phyloP scores from a whole-genome alignment of 192 early-diverging fungal genomes.

The Pilaira anomala region DNA sequence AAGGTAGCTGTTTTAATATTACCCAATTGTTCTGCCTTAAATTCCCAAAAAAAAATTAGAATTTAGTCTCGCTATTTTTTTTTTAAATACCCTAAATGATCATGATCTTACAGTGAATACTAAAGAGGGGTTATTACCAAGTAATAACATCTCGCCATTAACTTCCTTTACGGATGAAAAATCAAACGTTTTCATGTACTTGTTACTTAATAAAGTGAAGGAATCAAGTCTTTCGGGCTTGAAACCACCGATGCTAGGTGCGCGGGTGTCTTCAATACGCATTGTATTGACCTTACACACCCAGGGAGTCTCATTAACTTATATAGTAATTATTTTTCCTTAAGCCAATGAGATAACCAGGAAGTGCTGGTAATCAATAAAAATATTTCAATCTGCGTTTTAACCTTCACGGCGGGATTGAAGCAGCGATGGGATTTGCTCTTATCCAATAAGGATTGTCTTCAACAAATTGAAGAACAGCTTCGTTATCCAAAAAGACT shows the following conservation, averaged over 20 bases:
- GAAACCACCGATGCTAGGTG: slow-evolving; percentile 13
- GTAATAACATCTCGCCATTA: slow-evolving; percentile 13
- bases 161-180: slow-evolving; percentile 17
- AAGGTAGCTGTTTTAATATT: slow-evolving; percentile 54
- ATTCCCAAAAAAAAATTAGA: slow-evolving; percentile 29
- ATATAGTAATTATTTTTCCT: too few species aligned
- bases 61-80: too few species aligned
- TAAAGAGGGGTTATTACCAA: not conserved
- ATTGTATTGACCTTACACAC: slow-evolving; percentile 16
- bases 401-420: too few species aligned
- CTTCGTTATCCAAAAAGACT: too few species aligned
- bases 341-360: too few species aligned
- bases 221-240: not conserved
- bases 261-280: slow-evolving; percentile 28
- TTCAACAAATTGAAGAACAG: too few species aligned
- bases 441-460: too few species aligned
- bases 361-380: too few species aligned
- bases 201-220: slow-evolving; percentile 28
- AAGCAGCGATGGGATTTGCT: too few species aligned
- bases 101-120: not conserved
- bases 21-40: slow-evolving; percentile 42
- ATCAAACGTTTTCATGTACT: slow-evolving; percentile 30
- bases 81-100: not conserved
- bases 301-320: too few species aligned
- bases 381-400: too few species aligned